phyloP scores from a whole-genome alignment of 495 filamentous ascomycete species.

The Penicillium waksmanii region DNA sequence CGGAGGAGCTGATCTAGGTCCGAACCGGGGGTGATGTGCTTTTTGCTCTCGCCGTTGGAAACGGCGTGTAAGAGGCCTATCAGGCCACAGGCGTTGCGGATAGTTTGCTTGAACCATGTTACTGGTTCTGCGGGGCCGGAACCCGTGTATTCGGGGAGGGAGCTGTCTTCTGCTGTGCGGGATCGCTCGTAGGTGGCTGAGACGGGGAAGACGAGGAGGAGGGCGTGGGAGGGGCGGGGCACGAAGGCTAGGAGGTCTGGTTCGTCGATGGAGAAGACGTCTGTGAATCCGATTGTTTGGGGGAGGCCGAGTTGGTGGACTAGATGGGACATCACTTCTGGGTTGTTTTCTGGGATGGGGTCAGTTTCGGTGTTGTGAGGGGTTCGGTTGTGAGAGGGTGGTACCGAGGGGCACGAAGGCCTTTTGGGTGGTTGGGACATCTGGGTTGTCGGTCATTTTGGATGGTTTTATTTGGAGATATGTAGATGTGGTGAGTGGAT shows the following conservation, averaged over 20 bases:
- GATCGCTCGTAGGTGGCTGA: constrained; percentile 69
- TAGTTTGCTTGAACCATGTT: constrained; percentile 92
- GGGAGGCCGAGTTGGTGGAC: constrained; percentile 77
- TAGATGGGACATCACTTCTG: constrained; percentile 77
- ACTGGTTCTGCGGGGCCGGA: constrained; percentile 61
- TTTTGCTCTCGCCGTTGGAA: constrained; percentile 59
- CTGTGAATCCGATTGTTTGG: constrained; percentile 67
- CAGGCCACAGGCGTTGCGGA: constrained; percentile 83
- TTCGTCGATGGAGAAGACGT: constrained; percentile 83
- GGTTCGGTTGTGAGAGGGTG: constrained; percentile 14
- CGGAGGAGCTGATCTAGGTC: constrained; percentile 52
- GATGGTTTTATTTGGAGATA: neutral
- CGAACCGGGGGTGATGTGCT: constrained; percentile 47
- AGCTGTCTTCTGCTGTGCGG: constrained; percentile 65
- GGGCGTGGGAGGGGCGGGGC: constrained; percentile 78
- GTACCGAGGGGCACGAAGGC: constrained; percentile 55
- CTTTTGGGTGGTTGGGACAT: constrained; percentile 45
- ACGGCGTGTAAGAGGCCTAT: constrained; percentile 81
- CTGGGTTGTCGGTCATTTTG: constrained; percentile 42
- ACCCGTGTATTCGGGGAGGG: constrained; percentile 53
- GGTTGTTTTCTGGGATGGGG: constrained; percentile 62
- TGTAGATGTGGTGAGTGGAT: neutral
- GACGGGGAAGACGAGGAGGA: constrained; percentile 85
- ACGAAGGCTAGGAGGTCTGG: constrained; percentile 78
- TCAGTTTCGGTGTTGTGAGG: neutral